phyloP scores from a whole-genome alignment of 139 green algal genomes.

The Coelastrella sp. region DNA sequence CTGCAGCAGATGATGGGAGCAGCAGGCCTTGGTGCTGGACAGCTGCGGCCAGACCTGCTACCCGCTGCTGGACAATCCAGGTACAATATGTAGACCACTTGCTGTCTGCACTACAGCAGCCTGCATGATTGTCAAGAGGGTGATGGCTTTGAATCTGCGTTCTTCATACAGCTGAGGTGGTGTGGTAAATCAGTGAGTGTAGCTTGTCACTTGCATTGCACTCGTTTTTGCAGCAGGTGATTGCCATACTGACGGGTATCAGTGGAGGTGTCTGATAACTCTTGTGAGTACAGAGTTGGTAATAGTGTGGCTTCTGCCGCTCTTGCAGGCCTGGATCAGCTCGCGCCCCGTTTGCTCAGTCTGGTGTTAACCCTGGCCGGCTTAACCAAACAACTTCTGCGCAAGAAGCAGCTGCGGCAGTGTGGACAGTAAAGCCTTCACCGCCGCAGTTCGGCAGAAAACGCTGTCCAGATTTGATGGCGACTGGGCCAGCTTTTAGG shows the following conservation, averaged over 20 bases:
- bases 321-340: conserved; percentile 33
- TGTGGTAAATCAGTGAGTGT: too few relatives aligned
- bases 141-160: too few relatives aligned
- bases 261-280: too few relatives aligned
- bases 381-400: conserved; percentile 20
- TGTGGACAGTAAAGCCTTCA: conserved; percentile 47
- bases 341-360: background rate
- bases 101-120: too few relatives aligned
- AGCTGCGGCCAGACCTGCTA: conserved; percentile 20
- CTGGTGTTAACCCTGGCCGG: background rate
- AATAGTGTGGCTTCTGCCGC: too few relatives aligned
- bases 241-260: too few relatives aligned
- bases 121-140: too few relatives aligned
- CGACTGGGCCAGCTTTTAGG: conserved; percentile 37
- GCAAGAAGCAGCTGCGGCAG: conserved; percentile 10
- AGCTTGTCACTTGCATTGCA: too few relatives aligned
- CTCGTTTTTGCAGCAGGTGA: too few relatives aligned
- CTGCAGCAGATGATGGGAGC: background rate
- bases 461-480: conserved; percentile 53
- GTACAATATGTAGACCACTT: background rate
- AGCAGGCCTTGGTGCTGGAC: background rate
- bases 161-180: too few relatives aligned
- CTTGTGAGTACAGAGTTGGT: too few relatives aligned
- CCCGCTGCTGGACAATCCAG: background rate
- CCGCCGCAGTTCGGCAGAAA: conserved; percentile 51